A percentile compares a stretch with the other conserved stretches of the same genome.
phyloP scores from a whole-genome alignment of 768 basidiomycete species.

The Mycena filopes region DNA sequence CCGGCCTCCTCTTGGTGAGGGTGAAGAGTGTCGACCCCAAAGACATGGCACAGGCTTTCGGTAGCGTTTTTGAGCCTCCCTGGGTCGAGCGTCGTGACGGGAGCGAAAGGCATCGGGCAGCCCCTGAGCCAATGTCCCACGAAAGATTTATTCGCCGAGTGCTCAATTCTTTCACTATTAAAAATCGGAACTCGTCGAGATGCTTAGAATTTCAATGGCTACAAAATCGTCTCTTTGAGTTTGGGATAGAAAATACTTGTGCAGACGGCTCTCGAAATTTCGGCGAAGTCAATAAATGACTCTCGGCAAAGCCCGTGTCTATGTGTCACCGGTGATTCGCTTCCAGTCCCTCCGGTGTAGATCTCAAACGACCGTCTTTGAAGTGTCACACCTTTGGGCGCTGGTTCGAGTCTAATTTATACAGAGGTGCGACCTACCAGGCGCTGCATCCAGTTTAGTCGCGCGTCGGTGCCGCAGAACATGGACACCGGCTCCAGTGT shows the following conservation, averaged over 20 bases:
- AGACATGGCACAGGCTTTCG: conserved; percentile 5
- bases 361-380: no score
- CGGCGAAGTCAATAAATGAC: background rate
- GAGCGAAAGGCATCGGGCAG: conserved; percentile 19
- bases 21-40: conserved; percentile 4
- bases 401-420: background rate
- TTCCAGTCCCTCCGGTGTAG: background rate
- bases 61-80: conserved; percentile 7
- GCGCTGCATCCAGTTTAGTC: background rate
- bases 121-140: conserved; percentile 13
- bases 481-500: background rate
- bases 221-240: background rate
- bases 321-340: background rate
- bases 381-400: no score
- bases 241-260: background rate
- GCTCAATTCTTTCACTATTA: background rate
- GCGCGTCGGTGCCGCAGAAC: conserved; percentile 21
- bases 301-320: background rate
- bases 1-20: conserved; percentile 21
- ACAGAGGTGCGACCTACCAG: conserved; percentile 6
- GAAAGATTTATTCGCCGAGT: background rate
- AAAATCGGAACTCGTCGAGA: conserved; percentile 8
- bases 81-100: conserved; percentile 16
- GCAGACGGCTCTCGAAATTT: background rate
- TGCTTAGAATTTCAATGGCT: no score